Evolutionary conservation across 192 early-diverging fungal species (phyloP).

Genomic region (Gonapodya prolifera): DNA sequence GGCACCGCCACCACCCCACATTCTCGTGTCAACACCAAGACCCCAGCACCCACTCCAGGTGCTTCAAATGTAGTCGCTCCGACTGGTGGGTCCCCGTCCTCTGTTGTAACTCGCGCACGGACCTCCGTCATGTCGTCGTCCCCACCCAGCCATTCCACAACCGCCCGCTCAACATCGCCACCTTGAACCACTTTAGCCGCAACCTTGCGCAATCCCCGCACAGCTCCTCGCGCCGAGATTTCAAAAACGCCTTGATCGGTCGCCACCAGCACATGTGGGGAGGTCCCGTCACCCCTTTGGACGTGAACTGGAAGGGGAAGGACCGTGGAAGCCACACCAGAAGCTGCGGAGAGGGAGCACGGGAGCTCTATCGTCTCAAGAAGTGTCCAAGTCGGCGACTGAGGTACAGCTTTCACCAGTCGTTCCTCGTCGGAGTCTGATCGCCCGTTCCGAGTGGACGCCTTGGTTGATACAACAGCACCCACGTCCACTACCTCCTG

Average conservation of each 20-base stretch:
- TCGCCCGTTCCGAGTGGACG: not conserved
- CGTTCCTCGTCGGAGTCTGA: not conserved
- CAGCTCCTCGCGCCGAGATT: not conserved
- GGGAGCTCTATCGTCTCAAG: not conserved
- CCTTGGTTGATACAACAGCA: too few relatives aligned
- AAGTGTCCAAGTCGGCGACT: not conserved
- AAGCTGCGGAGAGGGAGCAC: not conserved
- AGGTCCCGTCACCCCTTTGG: too few relatives aligned
- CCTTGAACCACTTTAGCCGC: not conserved
- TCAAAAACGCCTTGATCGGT: not conserved
- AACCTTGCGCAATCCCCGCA: not conserved
- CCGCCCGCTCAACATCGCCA: not conserved
- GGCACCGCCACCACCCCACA: not conserved
- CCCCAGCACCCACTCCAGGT: not conserved
- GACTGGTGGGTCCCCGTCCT: not conserved
- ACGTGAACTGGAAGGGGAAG: too few relatives aligned
- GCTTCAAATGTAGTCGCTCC: not conserved
- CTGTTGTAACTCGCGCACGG: not conserved
- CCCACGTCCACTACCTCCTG: too few relatives aligned
- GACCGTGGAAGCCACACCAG: too few relatives aligned
- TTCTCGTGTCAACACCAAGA: not conserved
- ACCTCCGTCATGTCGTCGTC: not conserved
- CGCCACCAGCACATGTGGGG: not conserved
- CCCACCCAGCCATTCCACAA: too few relatives aligned
- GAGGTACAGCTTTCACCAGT: not conserved